Evolutionary conservation across 495 filamentous ascomycete species (phyloP).

Genomic region (Emericellopsis terricola): DNA sequence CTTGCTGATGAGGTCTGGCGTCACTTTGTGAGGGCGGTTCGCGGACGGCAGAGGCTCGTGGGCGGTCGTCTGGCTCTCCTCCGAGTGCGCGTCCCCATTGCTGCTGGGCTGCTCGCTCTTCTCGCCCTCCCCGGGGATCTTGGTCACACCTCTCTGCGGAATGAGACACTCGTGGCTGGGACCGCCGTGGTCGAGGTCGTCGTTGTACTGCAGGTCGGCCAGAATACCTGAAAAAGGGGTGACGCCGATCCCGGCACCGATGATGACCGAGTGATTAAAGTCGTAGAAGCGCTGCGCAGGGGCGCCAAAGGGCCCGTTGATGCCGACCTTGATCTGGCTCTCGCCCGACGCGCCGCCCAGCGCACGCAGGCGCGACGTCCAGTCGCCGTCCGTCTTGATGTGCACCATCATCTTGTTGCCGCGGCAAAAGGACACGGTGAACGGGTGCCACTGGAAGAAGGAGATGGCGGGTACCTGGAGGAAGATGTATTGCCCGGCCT

Average conservation of each 20-base stretch:
- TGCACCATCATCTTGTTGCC: constrained; percentile 13
- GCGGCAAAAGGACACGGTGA: constrained; percentile 14
- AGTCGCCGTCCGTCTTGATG: constrained; percentile 16
- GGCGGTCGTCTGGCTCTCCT: too few relatives aligned
- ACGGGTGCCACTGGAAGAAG: constrained; percentile 20
- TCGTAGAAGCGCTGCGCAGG: constrained; percentile 22
- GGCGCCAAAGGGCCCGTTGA: constrained; percentile 15
- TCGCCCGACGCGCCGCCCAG: constrained; percentile 2
- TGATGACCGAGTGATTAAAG: constrained; percentile 15
- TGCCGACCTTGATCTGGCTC: constrained; percentile 8
- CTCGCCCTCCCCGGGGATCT: too few relatives aligned
- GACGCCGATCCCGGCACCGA: constrained; percentile 20
- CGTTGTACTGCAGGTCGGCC: constrained; percentile 13
- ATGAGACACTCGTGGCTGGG: background rate
- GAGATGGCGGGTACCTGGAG: constrained; percentile 16
- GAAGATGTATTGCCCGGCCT: constrained; percentile 21
- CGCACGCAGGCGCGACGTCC: constrained; percentile 9
- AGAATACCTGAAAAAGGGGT: constrained; percentile 22
- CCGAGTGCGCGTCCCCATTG: too few relatives aligned
- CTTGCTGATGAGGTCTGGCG: too few relatives aligned
- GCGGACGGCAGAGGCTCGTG: too few relatives aligned
- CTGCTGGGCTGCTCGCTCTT: too few relatives aligned
- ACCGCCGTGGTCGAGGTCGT: constrained; percentile 2
- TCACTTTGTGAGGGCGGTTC: too few relatives aligned
- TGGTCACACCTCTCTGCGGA: too few relatives aligned